Evolutionary conservation across 78 protist genomes (phyloP), one percentile per base, ranked within the genome.

Genomic region (Dictyostelium firmibasis): DNA sequence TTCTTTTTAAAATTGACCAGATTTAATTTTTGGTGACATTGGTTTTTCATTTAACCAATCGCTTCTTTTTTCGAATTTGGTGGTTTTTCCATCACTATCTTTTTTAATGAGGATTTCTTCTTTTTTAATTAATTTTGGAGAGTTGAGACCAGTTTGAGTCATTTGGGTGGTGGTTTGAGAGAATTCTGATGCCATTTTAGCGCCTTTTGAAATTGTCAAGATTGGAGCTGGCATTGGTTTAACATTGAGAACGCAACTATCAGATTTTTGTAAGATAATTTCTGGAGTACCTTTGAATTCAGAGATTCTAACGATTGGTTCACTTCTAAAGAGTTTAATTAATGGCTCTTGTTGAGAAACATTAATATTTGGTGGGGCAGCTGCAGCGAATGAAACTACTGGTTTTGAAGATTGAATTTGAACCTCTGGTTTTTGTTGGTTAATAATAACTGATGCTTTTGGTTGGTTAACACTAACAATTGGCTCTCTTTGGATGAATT

Each of bases 371-470:
- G 94, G 94, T 35, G 87, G 81, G 13, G 33, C 25, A 4, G 79
- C 53, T 13, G 60, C 29, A 0, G 77, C 81, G 27, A 89, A 72
- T 0, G 87, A 50, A 79, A 89, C 85, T 2, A 81, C 6, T 89
- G 94, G 94, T 43, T 89, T 89, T 25, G 94, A 69, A 0, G 94
- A 62, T 70, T 89, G 94, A 78, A 89, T 89, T 64, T 89, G 72
- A 36, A 89, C 94, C 16, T 89, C 94, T 43, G 94, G 94, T 70
- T 89, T 89, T 36, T 79, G 83, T 81, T 89, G 94, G 79, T 89
- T 89, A 77, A 89, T 89, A 16, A 89, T 75, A 50, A 89, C 94
- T 0, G 83, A 85, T 23, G 94, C 94, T 85, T 89, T 89, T 81
- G 94, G 94, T 81, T 89, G 94, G 60, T 89, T 89, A 41, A 89